Evolutionary conservation across 257 asterid genomes (phyloP).

Genomic region (Solanum dulcamara): DNA sequence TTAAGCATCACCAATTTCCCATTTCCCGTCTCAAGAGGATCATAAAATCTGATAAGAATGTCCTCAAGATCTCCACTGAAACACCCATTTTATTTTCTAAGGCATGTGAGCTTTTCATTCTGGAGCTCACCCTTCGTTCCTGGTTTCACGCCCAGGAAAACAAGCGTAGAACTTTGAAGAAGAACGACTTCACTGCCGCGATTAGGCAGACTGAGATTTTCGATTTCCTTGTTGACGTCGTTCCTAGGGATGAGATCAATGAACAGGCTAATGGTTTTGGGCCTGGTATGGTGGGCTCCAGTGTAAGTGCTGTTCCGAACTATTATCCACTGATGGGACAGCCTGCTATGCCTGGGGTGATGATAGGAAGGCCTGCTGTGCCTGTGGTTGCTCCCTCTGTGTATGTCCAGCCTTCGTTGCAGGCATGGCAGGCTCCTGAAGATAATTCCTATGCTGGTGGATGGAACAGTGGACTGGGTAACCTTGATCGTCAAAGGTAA

Average conservation of each 20-base stretch:
- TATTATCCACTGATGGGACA: conserved; percentile 67
- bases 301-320: conserved; percentile 50
- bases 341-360: conserved; percentile 6
- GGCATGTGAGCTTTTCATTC: conserved; percentile 86
- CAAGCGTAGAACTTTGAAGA: conserved; percentile 71
- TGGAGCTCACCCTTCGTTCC: conserved; percentile 83
- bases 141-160: conserved; percentile 95
- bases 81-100: conserved; percentile 78
- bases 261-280: conserved; percentile 50
- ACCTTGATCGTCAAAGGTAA: conserved; percentile 61
- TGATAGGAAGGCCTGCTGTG: neutral
- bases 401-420: conserved; percentile 34
- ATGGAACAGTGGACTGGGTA: conserved; percentile 41
- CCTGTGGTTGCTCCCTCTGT: neutral
- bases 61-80: conserved; percentile 52
- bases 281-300: conserved; percentile 15
- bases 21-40: conserved; percentile 83
- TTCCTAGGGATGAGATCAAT: conserved; percentile 68
- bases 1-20: conserved; percentile 45
- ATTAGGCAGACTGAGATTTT: conserved; percentile 64
- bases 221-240: conserved; percentile 71
- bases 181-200: conserved; percentile 76
- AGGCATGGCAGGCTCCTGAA: conserved; percentile 61
- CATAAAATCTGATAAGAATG: conserved; percentile 87
- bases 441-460: conserved; percentile 43